These are phyloP conservation scores for Pulveroboletus frians DNA, from an alignment of 768 basidiomycete genomes.

Conservation along the genomic window DNA sequence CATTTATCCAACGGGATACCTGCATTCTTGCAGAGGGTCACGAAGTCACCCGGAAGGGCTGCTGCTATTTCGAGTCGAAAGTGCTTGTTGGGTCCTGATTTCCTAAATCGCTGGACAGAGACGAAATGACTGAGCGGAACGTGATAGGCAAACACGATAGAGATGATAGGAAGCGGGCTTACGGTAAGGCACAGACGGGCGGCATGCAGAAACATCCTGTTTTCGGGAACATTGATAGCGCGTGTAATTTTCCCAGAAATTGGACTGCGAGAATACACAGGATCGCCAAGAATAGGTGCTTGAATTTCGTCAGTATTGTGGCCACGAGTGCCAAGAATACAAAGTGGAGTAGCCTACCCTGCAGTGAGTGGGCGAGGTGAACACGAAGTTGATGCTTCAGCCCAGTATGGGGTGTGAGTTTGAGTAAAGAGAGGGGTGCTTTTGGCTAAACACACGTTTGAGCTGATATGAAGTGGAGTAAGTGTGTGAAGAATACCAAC, in stretches of 20 bases:
- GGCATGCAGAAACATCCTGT: conserved; percentile 59
- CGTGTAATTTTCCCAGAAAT: conserved; percentile 29
- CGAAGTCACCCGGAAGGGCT: conserved; percentile 55
- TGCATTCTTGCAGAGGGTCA: conserved; percentile 43
- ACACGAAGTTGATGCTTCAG: conserved; percentile 70
- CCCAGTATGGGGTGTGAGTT: conserved; percentile 54
- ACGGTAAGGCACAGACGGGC: conserved; percentile 54
- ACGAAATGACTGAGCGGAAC: background rate
- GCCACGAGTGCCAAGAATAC: background rate
- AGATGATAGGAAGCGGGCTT: conserved; percentile 18
- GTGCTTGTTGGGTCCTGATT: conserved; percentile 40
- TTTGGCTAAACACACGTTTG: conserved; percentile 32
- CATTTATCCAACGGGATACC: conserved; percentile 37
- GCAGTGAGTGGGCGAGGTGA: conserved; percentile 50
- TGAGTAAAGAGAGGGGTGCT: conserved; percentile 52
- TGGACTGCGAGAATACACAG: conserved; percentile 39
- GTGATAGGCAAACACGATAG: background rate
- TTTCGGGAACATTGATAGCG: conserved; percentile 33
- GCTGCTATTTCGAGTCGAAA: conserved; percentile 51
- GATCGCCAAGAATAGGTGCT: conserved; percentile 69
- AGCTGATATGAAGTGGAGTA: conserved; percentile 15
- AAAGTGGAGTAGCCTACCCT: conserved; percentile 32
- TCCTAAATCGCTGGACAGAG: conserved; percentile 42
- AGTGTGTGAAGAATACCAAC: conserved; percentile 34
- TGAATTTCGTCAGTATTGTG: conserved; percentile 10